A percentile compares a stretch with the other conserved stretches of the same genome.
phyloP scores from a whole-genome alignment of 345 rosid species.

The Passiflora organensis region DNA sequence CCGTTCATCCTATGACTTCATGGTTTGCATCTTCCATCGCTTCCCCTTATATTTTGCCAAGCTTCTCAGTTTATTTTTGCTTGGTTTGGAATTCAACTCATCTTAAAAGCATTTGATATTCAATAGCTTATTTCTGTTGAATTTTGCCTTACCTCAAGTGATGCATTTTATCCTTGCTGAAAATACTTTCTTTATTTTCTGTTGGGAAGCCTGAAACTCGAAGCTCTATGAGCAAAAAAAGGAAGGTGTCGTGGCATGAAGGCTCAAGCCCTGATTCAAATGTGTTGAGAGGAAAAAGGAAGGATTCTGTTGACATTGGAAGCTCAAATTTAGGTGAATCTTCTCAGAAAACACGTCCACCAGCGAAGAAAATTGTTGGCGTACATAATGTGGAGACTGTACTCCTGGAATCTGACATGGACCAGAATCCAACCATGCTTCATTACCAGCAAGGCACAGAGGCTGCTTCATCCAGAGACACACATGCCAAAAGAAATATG shows the following conservation, averaged over 20 bases:
- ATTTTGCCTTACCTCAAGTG: background rate
- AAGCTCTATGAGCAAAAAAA: background rate
- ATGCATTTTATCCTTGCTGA: background rate
- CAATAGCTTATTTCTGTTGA: background rate
- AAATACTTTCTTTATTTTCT: background rate
- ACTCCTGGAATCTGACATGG: slow-evolving; percentile 42
- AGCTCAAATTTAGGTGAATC: slow-evolving; percentile 31
- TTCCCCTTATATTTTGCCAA: background rate
- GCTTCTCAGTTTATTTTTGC: background rate
- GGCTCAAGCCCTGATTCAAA: slow-evolving; percentile 14
- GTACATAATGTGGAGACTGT: slow-evolving; percentile 26
- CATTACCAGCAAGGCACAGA: slow-evolving; percentile 1
- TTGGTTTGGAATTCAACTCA: background rate
- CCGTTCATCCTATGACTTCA: no score
- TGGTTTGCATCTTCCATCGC: background rate
- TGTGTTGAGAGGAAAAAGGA: slow-evolving; percentile 24
- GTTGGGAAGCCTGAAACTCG: slow-evolving; percentile 12
- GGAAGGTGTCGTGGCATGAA: slow-evolving; percentile 10
- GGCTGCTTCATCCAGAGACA: slow-evolving; percentile 10
- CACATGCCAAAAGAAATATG: slow-evolving; percentile 13
- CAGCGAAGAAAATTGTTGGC: slow-evolving; percentile 35
- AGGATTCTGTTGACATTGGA: slow-evolving; percentile 16
- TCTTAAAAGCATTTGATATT: background rate
- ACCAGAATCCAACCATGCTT: slow-evolving; percentile 20
- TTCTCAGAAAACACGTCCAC: slow-evolving; percentile 40